These are phyloP conservation scores for Benincasa hispida DNA, from an alignment of 306 rosid genomes.

Conservation along the genomic window DNA sequence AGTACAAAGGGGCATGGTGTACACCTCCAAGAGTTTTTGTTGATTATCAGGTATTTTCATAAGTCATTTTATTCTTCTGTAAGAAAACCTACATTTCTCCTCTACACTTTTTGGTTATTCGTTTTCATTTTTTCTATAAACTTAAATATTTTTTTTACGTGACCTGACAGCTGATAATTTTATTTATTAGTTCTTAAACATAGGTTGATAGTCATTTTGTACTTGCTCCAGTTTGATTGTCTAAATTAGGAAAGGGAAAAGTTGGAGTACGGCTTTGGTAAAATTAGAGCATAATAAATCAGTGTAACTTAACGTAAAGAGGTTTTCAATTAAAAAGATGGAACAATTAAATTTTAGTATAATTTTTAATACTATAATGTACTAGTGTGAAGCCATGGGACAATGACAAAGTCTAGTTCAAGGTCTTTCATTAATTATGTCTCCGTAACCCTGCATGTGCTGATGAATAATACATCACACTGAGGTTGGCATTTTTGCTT, in stretches of 20 bases:
- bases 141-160: not conserved
- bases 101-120: not conserved
- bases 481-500: not conserved
- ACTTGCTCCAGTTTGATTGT: not conserved
- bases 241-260: not conserved
- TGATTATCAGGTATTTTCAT: conserved; percentile 69
- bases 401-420: not conserved
- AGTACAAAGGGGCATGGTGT: conserved; percentile 93
- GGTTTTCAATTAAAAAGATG: not conserved
- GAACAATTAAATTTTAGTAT: not conserved
- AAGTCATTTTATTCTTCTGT: not conserved
- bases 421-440: not conserved
- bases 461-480: not conserved
- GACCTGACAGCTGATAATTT: not conserved
- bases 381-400: not conserved
- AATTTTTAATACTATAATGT: not conserved
- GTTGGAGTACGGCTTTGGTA: not conserved
- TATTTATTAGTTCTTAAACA: not conserved
- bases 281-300: not conserved
- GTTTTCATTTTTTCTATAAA: not conserved
- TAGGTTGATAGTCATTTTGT: not conserved
- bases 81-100: not conserved
- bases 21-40: conserved; percentile 94
- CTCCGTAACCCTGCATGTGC: not conserved
- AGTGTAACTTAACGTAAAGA: not conserved